Conservation (phyloP, 2,329 filamentous ascomycete species). For the Neurospora sp. region DNA sequence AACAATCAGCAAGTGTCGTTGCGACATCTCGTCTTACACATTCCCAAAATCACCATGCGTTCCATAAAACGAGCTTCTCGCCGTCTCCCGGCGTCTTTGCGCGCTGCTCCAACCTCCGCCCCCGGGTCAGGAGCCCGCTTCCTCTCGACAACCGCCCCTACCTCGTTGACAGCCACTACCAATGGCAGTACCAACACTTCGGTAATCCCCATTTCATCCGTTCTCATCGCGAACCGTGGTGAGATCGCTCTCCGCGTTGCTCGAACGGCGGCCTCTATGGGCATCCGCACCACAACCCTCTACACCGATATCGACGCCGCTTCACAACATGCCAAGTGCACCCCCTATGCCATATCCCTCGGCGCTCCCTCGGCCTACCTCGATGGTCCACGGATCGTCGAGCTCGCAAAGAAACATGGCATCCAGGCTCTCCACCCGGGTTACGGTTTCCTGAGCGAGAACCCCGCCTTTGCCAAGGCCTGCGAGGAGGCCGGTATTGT, state of each 20-base stretch:
- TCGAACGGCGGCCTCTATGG: conserved; percentile 75
- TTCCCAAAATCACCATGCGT: conserved; percentile 33
- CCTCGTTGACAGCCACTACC: conserved; percentile 26
- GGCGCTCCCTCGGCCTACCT: conserved; percentile 81
- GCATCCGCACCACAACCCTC: conserved; percentile 85
- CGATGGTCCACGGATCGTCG: conserved; percentile 86
- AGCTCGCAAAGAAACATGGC: conserved; percentile 72
- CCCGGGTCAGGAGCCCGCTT: conserved; percentile 9
- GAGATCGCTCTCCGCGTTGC: conserved; percentile 94
- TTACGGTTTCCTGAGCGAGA: conserved; percentile 93
- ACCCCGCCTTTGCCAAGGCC: conserved; percentile 77
- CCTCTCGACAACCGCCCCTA: conserved; percentile 14
- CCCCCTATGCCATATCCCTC: conserved; percentile 73
- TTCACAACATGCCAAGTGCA: conserved; percentile 80
- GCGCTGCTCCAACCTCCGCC: conserved; percentile 1
- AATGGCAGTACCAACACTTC: conserved; percentile 22
- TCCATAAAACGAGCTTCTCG: conserved; percentile 43
- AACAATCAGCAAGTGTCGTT: not conserved
- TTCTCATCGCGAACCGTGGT: conserved; percentile 92
- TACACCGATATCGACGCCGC: conserved; percentile 87
- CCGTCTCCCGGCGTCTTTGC: conserved; percentile 27
- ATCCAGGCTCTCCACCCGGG: conserved; percentile 92
- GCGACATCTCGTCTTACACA: not conserved
- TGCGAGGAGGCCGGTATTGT: conserved; percentile 84
- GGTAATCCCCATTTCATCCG: conserved; percentile 55